Percentiles rank a stretch among this genome's conserved stretches.
phyloP scores from a whole-genome alignment of 495 filamentous ascomycete species.

The Tuber melanosporum region DNA sequence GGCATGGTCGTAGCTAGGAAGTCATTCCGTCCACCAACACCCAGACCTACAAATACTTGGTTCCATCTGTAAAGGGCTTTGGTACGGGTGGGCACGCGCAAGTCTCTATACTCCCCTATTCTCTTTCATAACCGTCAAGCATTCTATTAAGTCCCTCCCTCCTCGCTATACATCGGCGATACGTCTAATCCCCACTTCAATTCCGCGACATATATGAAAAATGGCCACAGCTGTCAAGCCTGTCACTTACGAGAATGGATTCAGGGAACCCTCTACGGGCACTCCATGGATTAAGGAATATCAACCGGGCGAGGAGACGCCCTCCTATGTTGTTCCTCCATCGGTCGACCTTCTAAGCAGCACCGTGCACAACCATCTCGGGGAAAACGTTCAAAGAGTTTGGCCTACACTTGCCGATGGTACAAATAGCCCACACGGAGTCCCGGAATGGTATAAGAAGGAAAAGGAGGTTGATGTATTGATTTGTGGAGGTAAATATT shows the following conservation, averaged over 20 bases:
- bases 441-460: slow-evolving; percentile 40
- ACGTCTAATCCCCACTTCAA: neutral
- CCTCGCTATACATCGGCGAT: neutral
- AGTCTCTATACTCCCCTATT: neutral
- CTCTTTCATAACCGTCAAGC: neutral
- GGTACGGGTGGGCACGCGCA: neutral
- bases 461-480: slow-evolving; percentile 42
- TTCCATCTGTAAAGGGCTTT: neutral
- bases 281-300: slow-evolving; percentile 24
- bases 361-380: slow-evolving; percentile 29
- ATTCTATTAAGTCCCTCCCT: neutral
- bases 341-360: slow-evolving; percentile 30
- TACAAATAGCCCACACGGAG: slow-evolving; percentile 37
- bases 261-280: slow-evolving; percentile 25
- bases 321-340: slow-evolving; percentile 31
- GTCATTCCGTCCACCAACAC: too few species aligned
- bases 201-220: neutral
- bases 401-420: slow-evolving; percentile 42
- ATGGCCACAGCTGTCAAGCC: slow-evolving; percentile 28
- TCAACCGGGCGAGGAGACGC: slow-evolving; percentile 9
- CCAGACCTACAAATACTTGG: neutral
- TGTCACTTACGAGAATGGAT: slow-evolving; percentile 30
- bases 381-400: slow-evolving; percentile 34
- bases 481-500: slow-evolving; percentile 41
- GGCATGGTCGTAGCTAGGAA: too few species aligned